Evolutionary conservation across 176 grass and related monocot species (phyloP), one percentile per base, ranked within the genome.

Genomic region (Oryza brachyantha): DNA sequence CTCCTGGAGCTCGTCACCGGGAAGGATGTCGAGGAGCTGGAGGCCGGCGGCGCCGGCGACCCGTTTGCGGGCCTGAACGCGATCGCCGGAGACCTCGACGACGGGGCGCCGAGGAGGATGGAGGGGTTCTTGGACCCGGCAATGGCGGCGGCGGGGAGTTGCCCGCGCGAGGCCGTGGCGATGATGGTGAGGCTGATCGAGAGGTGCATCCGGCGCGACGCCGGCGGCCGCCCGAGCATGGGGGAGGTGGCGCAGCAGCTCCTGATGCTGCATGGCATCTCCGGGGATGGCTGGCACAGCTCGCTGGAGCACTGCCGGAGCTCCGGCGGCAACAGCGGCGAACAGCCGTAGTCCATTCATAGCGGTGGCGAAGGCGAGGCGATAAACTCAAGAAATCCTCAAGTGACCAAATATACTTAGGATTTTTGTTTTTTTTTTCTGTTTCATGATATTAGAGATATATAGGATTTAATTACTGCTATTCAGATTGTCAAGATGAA

Each of bases 1-100:
- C 77, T 93, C 1, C 84, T 97, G 38, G 78, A 93, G 89, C 90
- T 91, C 71, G 25, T 97, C 24, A 89, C 90, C 1, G 91, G 91
- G 0, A 91, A 83, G 50, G 88, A 64, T 82, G 72, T 83, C 14
- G 78, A 81, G 3, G 76, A 82, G 31, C 82, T 93, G 7, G 35
- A 76, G 3, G 86, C 76, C 0, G 74, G 58, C 27, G 79, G 67
- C 73, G 28, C 32, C 2, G 70, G 70, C 3, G 54, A 63, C 74
- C 74, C 74, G 10, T 61, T 80, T 13, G 58, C 54, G 3, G 29
- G 19, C 0, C 5, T 88, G 25, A 59, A 27, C n/a, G 63, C 63
- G 7, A 19, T 83, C 11, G 38, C 58, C 39, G 60, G 61, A 39
- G 75, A 28, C 24, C 63, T 29, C 13, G 41, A 28, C 25, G 81